Conservation (phyloP, 768 basidiomycete genomes). For the Tubosaeta sp. region DNA sequence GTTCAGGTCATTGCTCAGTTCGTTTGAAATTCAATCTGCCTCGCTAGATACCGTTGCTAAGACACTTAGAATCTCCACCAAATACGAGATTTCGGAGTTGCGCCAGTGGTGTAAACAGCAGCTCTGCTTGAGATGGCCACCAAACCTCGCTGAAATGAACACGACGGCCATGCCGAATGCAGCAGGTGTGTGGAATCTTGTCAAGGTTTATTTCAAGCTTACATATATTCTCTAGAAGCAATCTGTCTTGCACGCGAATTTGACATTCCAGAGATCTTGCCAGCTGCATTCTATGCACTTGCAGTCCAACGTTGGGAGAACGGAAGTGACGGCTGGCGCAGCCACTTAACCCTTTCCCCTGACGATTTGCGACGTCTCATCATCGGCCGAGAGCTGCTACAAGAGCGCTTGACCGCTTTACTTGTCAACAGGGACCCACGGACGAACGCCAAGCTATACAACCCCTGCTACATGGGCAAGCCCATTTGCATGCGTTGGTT, state of each 20-base stretch:
- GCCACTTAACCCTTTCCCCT: constrained; percentile 27
- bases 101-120: constrained; percentile 23
- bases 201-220: neutral
- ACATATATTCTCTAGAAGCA: constrained; percentile 23
- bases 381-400: constrained; percentile 30
- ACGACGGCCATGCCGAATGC: constrained; percentile 26
- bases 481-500: constrained; percentile 4
- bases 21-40: constrained; percentile 18
- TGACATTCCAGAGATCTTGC: constrained; percentile 34
- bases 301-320: constrained; percentile 28
- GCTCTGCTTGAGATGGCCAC: constrained; percentile 30
- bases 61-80: constrained; percentile 33
- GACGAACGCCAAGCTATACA: neutral
- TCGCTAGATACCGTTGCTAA: constrained; percentile 26
- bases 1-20: constrained; percentile 10
- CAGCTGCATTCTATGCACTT: constrained; percentile 39
- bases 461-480: constrained; percentile 3
- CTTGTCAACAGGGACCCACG: constrained; percentile 11
- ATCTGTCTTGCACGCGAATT: constrained; percentile 34
- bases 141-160: constrained; percentile 24
- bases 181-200: constrained; percentile 11
- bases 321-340: constrained; percentile 26
- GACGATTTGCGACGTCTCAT: constrained; percentile 30
- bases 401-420: constrained; percentile 18
- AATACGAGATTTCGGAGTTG: constrained; percentile 33